These are phyloP conservation scores for Mesotaenium endlicherianum DNA, from an alignment of 139 green algal species.

Conservation along the genomic window DNA sequence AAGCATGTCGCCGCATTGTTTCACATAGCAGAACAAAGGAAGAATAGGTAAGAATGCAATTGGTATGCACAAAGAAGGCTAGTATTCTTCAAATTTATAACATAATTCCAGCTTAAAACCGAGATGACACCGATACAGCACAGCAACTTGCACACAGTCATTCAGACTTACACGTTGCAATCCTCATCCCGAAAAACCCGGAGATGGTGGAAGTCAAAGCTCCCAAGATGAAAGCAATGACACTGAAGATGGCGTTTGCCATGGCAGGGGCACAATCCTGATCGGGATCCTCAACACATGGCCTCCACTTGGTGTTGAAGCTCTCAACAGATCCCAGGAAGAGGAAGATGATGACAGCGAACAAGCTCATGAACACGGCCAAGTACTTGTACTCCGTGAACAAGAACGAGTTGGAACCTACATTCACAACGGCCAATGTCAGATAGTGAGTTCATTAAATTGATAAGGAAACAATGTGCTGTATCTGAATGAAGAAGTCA, in stretches of 20 bases:
- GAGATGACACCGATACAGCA: too few relatives aligned
- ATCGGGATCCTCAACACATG: constrained; percentile 42
- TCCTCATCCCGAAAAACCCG: constrained; percentile 95
- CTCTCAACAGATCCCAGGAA: constrained; percentile 69
- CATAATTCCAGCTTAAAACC: too few relatives aligned
- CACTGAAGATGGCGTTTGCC: constrained; percentile 67
- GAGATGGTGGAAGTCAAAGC: constrained; percentile 85
- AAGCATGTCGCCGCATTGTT: too few relatives aligned
- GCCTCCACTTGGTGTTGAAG: constrained; percentile 29
- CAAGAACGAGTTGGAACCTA: constrained; percentile 87
- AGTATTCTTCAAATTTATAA: too few relatives aligned
- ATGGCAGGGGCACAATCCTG: constrained; percentile 16
- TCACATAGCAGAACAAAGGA: too few relatives aligned
- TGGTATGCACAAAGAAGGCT: too few relatives aligned
- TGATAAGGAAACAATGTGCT: neutral
- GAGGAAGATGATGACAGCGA: constrained; percentile 89
- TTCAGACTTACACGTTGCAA: constrained; percentile 80
- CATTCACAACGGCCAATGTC: neutral
- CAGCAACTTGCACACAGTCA: too few relatives aligned
- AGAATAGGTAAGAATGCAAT: too few relatives aligned
- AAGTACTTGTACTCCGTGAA: constrained; percentile 89
- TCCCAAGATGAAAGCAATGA: constrained; percentile 87
- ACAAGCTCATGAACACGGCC: constrained; percentile 64
- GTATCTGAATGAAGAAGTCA: neutral
- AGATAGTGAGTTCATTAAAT: neutral